Percentiles rank a stretch among this genome's conserved stretches.
Evolutionary conservation across 768 basidiomycete species (phyloP).

Genomic region (Tephrocybe rancida): DNA sequence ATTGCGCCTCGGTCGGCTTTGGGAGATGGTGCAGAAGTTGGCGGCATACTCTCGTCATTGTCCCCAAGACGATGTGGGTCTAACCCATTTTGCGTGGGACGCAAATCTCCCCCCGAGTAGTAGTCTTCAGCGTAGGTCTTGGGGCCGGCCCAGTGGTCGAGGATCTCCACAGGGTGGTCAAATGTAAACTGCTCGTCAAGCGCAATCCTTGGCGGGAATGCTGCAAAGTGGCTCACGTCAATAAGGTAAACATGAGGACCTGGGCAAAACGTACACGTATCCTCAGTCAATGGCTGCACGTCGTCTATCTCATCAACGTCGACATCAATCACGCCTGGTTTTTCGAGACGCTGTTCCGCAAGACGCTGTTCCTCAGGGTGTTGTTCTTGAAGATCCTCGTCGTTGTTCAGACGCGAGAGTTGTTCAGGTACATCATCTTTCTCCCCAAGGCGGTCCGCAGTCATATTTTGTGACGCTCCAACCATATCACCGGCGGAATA

Average conservation of each 20-base stretch:
- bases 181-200: slow-evolving; percentile 13
- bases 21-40: slow-evolving; percentile 4
- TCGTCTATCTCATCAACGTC: slow-evolving; percentile 15
- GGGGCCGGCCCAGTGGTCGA: slow-evolving; percentile 36
- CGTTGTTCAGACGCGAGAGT: not conserved
- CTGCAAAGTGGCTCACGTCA: slow-evolving; percentile 2
- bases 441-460: slow-evolving; percentile 10
- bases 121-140: slow-evolving; percentile 36
- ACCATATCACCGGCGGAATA: slow-evolving; percentile 32
- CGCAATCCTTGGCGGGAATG: slow-evolving; percentile 3
- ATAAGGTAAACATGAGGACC: not conserved
- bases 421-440: not conserved
- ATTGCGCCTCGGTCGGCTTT: slow-evolving; percentile 1
- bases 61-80: slow-evolving; percentile 8
- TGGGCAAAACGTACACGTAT: slow-evolving; percentile 29
- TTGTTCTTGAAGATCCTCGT: not conserved
- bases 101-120: slow-evolving; percentile 31
- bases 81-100: not conserved
- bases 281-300: slow-evolving; percentile 29
- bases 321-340: slow-evolving; percentile 5
- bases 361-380: not conserved
- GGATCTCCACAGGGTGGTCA: slow-evolving; percentile 26
- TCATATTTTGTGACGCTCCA: not conserved
- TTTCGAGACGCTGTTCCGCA: not conserved
- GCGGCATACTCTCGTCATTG: slow-evolving; percentile 9